Evolutionary conservation across 1,139 yeast species (phyloP).

Genomic region (Nematodospora anomalae): DNA sequence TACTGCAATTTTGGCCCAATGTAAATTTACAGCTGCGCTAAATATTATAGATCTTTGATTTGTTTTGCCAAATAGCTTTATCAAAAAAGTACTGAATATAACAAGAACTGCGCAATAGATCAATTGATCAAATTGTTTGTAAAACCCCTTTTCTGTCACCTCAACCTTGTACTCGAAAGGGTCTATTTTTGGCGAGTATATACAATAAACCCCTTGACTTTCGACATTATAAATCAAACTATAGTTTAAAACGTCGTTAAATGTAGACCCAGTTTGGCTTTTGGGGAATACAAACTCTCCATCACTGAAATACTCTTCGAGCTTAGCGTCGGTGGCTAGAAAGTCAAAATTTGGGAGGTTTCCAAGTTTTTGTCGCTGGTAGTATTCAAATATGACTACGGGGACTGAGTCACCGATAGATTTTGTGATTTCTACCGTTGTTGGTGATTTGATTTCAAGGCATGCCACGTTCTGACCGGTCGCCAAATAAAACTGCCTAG

Average conservation of each 20-base stretch:
- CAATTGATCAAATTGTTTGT: constrained; percentile 8
- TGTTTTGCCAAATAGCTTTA: constrained; percentile 2
- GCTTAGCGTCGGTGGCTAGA: constrained; percentile 9
- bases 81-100: constrained; percentile 4
- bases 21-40: constrained; percentile 2
- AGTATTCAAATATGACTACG: constrained; percentile 7
- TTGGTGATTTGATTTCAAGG: constrained; percentile 3
- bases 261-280: constrained; percentile 1
- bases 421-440: constrained; percentile 4
- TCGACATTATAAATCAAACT: constrained; percentile 2
- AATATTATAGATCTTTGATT: constrained; percentile 1
- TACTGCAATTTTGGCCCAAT: constrained; percentile 6
- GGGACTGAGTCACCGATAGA: constrained; percentile 7
- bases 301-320: constrained; percentile 12
- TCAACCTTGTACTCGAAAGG: constrained; percentile 12
- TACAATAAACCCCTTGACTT: constrained; percentile 8
- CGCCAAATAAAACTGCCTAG: constrained; percentile 5
- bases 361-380: not conserved
- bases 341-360: constrained; percentile 13
- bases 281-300: constrained; percentile 7
- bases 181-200: constrained; percentile 9
- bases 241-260: constrained; percentile 4
- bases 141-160: constrained; percentile 6
- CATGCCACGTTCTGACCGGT: constrained; percentile 7
- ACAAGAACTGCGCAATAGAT: constrained; percentile 6